Base-by-base conservation (phyloP, 2,329 filamentous ascomycete genomes). In the Orbilia oligospora region DNA sequence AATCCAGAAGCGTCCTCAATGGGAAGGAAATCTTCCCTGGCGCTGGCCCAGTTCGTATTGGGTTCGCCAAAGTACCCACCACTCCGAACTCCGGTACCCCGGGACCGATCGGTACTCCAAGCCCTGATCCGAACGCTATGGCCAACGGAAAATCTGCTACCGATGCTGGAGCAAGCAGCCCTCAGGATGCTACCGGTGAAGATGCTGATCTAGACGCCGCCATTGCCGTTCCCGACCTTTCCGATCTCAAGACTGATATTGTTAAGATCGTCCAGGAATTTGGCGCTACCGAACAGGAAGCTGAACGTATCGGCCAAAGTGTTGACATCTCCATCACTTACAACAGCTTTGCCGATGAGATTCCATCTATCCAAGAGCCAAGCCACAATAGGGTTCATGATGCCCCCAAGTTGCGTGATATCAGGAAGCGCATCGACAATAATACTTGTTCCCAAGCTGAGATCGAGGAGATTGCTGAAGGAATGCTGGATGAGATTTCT, bases 21-120 rank as follows among this genome's bases (percentile, higher is more conserved):
- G 94, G 94, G 82, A 97, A 97, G 85, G 96, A 99, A 84, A 97
- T 99, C 78, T 99, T 99, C 87, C 96, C 96, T 8, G 96, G 96
- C 70, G 94, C 94, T 73, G 96, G 96, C 0, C 94, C 95, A 16
- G 93, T 98, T 73, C 90, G 95, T 66, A 98, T 99, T 84, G 97
- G 97, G 82, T 99, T 97, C 85, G 96, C 96, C 41, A 99, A 99
- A 86, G 95, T 96, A 27, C 94, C 94, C 20, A 97, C 93, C 63
- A 91, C 93, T 55, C 93, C 94, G 22, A 81, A 80, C 66, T 88
- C 85, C 79, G 91, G 93, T 80, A 97, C 96, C 0, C 95, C 96
- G 67, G 94, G 93, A 18, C 91, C 93, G 70, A 94, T 95, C 82
- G 93, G 94, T 36, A 88, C 90, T n/a, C 94, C 94, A 27, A 97